These are phyloP conservation scores for Eremothecium gossypii DNA, from an alignment of 1,139 yeast species.

Conservation along the genomic window DNA sequence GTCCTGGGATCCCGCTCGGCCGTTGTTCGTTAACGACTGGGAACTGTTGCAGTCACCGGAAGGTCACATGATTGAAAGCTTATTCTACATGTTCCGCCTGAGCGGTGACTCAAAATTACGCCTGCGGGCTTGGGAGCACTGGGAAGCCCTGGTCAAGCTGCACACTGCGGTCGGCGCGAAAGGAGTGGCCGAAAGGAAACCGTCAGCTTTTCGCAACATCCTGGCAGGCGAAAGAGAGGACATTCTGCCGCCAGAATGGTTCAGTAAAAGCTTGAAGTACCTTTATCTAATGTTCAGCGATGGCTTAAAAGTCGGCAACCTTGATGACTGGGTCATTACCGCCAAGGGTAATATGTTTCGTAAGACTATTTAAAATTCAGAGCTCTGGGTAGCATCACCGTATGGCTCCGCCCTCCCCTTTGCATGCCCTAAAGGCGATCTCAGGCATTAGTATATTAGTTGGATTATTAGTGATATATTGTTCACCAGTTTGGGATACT, in stretches of 20 bases:
- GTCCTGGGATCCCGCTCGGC: conserved; percentile 22
- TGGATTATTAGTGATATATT: neutral
- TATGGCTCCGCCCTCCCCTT: no score
- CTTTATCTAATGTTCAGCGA: conserved; percentile 64
- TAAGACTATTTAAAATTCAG: conserved; percentile 14
- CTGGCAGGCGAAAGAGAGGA: conserved; percentile 35
- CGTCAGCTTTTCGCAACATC: conserved; percentile 45
- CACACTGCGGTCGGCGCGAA: conserved; percentile 39
- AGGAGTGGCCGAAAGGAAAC: conserved; percentile 30
- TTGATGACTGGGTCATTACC: conserved; percentile 66
- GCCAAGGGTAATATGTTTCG: conserved; percentile 75
- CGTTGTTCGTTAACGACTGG: conserved; percentile 33
- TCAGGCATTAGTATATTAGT: no score
- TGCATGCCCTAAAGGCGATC: no score
- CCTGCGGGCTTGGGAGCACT: conserved; percentile 59
- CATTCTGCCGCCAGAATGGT: conserved; percentile 63
- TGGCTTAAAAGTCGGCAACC: conserved; percentile 34
- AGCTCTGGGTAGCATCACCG: no score
- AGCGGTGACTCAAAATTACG: conserved; percentile 70
- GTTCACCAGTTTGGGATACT: neutral
- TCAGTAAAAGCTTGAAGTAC: conserved; percentile 71
- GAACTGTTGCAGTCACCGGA: conserved; percentile 45
- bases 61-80: conserved; percentile 44
- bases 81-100: conserved; percentile 62
- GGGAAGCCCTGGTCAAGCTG: conserved; percentile 49